A percentile compares a stretch with the other conserved stretches of the same genome.
These are phyloP conservation scores for Salix purpurea DNA, from an alignment of 345 rosid genomes.

Conservation along the genomic window DNA sequence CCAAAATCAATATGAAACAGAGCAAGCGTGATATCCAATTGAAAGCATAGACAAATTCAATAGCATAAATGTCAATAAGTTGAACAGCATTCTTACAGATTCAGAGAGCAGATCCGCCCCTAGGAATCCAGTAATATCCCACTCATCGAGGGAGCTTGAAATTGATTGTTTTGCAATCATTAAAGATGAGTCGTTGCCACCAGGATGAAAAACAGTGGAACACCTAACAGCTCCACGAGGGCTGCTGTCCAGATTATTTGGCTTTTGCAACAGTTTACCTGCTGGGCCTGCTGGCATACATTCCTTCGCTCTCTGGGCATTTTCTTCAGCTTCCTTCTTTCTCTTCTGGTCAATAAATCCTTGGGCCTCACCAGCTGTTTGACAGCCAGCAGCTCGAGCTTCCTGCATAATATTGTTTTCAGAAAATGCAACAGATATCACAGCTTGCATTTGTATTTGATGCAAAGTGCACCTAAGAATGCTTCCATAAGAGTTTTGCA, in stretches of 20 bases:
- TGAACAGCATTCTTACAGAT: conserved; percentile 40
- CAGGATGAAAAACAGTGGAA: conserved; percentile 34
- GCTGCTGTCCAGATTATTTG: conserved; percentile 34
- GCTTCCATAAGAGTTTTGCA: not conserved
- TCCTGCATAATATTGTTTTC: conserved; percentile 43
- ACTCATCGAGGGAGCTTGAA: conserved; percentile 43
- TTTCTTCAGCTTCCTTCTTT: conserved; percentile 66
- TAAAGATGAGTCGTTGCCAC: conserved; percentile 38
- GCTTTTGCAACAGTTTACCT: conserved; percentile 45
- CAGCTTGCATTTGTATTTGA: not conserved
- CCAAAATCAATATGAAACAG: not conserved
- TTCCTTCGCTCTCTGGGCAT: conserved; percentile 43
- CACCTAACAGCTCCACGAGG: conserved; percentile 41
- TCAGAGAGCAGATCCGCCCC: conserved; percentile 77
- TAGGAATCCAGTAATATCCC: conserved; percentile 69
- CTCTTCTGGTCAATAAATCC: conserved; percentile 61
- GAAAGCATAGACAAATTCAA: not conserved
- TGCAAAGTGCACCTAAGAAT: not conserved
- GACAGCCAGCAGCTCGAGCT: conserved; percentile 79
- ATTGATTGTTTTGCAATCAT: conserved; percentile 25
- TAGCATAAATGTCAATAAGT: not conserved
- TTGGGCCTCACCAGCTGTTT: conserved; percentile 56
- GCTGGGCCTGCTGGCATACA: conserved; percentile 51
- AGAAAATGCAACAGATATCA: not conserved
- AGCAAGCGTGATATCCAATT: not conserved